Evolutionary conservation across 352 stramenopile species (phyloP).

Genomic region (Pythium sukuiense): DNA sequence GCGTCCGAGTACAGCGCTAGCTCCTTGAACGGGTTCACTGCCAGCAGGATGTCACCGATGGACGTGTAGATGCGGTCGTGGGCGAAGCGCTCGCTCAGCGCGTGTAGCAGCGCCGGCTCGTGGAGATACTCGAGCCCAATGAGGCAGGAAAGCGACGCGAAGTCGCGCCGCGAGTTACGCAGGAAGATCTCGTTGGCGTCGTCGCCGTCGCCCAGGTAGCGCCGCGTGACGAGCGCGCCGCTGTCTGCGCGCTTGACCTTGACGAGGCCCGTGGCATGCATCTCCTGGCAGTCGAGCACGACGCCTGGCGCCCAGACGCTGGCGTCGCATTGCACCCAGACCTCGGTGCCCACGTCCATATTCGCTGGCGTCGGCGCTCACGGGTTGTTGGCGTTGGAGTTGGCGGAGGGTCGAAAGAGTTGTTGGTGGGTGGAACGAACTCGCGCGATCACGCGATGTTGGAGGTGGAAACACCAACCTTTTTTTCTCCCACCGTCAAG

Average conservation of each 20-base stretch:
- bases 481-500: background rate
- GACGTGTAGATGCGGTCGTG: conserved; percentile 86
- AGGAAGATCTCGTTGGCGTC: conserved; percentile 58
- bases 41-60: conserved; percentile 84
- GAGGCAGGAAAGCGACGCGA: conserved; percentile 59
- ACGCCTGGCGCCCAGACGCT: conserved; percentile 66
- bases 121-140: conserved; percentile 82
- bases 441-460: conserved; percentile 2
- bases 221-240: conserved; percentile 42
- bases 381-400: background rate
- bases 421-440: background rate
- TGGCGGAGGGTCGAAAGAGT: background rate
- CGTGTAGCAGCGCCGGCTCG: conserved; percentile 79
- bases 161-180: conserved; percentile 64
- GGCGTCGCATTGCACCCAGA: conserved; percentile 74
- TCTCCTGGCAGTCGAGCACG: conserved; percentile 67
- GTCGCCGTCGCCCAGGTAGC: conserved; percentile 32
- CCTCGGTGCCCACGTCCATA: conserved; percentile 84
- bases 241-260: conserved; percentile 49
- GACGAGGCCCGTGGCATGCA: conserved; percentile 36
- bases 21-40: conserved; percentile 82
- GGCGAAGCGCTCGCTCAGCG: conserved; percentile 71
- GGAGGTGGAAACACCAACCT: background rate
- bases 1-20: conserved; percentile 62
- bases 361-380: background rate